phyloP scores from a whole-genome alignment of 1,139 yeast genomes.

The Lipomyces yarrowii region DNA sequence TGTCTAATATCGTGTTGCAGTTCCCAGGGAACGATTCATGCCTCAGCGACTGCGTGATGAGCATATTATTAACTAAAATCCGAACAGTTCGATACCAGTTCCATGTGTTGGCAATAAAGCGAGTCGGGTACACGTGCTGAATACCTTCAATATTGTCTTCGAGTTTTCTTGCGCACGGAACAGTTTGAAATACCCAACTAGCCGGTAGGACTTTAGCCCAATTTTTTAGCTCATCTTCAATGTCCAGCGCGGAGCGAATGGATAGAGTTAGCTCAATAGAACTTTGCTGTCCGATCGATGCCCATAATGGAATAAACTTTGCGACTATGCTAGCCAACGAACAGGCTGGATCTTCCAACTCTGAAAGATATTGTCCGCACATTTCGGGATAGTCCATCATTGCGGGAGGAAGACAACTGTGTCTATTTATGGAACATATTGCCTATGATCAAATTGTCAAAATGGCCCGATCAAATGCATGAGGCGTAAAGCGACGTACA shows the following conservation, averaged over 20 bases:
- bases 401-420: background rate
- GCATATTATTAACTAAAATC: background rate
- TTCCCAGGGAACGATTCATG: background rate
- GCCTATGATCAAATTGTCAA: background rate
- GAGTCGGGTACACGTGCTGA: background rate
- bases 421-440: background rate
- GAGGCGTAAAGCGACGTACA: background rate
- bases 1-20: background rate
- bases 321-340: background rate
- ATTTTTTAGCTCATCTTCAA: background rate
- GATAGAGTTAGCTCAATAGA: background rate
- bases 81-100: background rate
- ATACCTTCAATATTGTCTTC: background rate
- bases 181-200: background rate
- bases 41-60: background rate
- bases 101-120: background rate
- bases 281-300: background rate
- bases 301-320: background rate
- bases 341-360: background rate
- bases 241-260: background rate
- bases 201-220: background rate
- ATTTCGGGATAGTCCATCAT: background rate
- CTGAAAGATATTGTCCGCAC: background rate
- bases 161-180: background rate
- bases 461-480: background rate